Conservation (phyloP, 805 yeast genomes). For the Candida hispaniensis region DNA sequence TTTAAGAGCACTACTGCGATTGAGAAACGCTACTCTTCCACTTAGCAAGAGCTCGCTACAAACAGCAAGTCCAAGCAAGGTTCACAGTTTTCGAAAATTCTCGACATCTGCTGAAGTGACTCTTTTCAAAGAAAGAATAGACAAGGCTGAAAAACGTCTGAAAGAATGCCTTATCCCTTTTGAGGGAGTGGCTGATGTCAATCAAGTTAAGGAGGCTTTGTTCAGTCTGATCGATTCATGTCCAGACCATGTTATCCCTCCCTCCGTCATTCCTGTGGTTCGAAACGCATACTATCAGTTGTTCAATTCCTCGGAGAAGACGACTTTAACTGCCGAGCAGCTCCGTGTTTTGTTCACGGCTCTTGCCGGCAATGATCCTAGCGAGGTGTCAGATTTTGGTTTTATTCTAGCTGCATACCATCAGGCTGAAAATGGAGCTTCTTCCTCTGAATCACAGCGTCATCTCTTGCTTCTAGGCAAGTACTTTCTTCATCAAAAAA, state of each 20-base stretch:
- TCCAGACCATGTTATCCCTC: conserved; percentile 2
- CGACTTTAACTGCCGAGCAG: neutral
- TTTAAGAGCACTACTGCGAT: too few relatives aligned
- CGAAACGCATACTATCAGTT: conserved; percentile 13
- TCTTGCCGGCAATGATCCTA: conserved; percentile 9
- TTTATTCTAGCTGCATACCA: conserved; percentile 13
- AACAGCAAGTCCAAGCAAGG: neutral
- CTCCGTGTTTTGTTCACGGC: conserved; percentile 5
- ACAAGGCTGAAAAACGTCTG: conserved; percentile 6
- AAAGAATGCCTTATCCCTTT: conserved; percentile 10
- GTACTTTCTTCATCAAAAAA: conserved; percentile 7
- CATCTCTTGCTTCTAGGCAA: conserved; percentile 11
- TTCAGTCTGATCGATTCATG: conserved; percentile 3
- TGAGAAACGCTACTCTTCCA: too few relatives aligned
- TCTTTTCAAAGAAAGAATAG: neutral
- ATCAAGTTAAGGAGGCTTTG: conserved; percentile 2
- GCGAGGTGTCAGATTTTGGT: conserved; percentile 6
- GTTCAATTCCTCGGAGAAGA: conserved; percentile 2
- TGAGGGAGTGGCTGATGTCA: conserved; percentile 7
- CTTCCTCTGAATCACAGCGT: neutral
- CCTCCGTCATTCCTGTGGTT: conserved; percentile 7
- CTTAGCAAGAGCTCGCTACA: too few relatives aligned
- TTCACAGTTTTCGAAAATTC: conserved; percentile 1
- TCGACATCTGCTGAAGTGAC: neutral
- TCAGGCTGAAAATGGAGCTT: conserved; percentile 13